Evolutionary conservation across 257 asterid genomes (phyloP), one percentile per base, ranked within the genome.

Genomic region (Perilla frutescens): DNA sequence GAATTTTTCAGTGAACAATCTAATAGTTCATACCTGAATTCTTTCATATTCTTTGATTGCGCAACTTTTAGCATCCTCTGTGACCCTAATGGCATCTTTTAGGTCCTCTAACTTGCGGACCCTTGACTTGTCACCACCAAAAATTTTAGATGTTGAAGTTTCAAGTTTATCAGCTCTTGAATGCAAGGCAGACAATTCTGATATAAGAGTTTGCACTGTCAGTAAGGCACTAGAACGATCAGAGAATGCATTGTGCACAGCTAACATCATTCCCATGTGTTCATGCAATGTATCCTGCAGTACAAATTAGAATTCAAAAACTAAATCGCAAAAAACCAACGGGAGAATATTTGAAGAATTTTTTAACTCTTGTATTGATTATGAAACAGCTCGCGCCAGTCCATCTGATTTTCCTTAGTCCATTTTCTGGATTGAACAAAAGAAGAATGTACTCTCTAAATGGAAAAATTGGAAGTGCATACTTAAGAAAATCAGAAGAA

Each of bases 211-310:
- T 90, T 92, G 98, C 75, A 92, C 87, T 44, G 96, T 92, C 84
- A 92, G 83, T 74, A 95, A 81, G 72, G 98, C 99, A 83, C 88
- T 92, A 66, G 98, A 90, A 67, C 99, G 96, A 78, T 95, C 98
- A 36, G 98, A 77, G 82, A 90, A 90, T 60, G 98, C 98, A 83
- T 65, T 79, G 73, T 85, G 96, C 56, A 83, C 89, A 43, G 95
- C 87, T 75, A 90, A 82, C 96, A 95, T 89, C 86, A 92, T 76
- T 68, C 96, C 96, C 98, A 95, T 79, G 77, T 95, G 86, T 60
- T 88, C 99, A 50, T 90, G 99, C 60, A 95, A 68, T 3, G 86
- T 77, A 77, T 92, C 99, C 99, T 95, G 89, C 82, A 76, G 66
- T 43, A 71, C 58, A 48, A 32, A 50, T 74, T 73, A 65, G 66